Evolutionary conservation across 441 rosid species (phyloP).

Genomic region (Sinapis alba): DNA sequence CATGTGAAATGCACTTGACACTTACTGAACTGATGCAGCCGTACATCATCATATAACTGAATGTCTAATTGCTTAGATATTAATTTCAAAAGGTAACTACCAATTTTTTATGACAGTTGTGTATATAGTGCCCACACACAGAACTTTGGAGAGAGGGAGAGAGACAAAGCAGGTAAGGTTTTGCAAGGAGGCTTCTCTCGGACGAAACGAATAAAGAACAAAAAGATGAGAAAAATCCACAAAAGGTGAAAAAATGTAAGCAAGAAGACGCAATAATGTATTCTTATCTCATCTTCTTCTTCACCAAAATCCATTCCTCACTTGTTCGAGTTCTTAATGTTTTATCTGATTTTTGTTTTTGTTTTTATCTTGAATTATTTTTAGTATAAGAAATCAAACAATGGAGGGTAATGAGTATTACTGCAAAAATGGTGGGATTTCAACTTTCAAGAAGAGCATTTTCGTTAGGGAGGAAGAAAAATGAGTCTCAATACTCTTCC

Average conservation of each 20-base stretch:
- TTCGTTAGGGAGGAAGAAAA: slow-evolving; percentile 14
- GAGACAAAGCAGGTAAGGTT: slow-evolving; percentile 7
- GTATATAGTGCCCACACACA: slow-evolving; percentile 23
- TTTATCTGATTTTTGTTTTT: neutral
- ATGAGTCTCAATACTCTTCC: neutral
- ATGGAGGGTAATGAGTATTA: slow-evolving; percentile 15
- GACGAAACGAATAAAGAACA: slow-evolving; percentile 33
- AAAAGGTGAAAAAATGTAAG: slow-evolving; percentile 13
- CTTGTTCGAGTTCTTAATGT: slow-evolving; percentile 1
- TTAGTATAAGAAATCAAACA: slow-evolving; percentile 6
- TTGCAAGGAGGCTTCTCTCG: slow-evolving; percentile 30
- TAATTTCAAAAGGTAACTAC: neutral
- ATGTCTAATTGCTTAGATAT: neutral
- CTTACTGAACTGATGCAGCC: neutral
- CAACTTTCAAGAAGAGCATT: slow-evolving; percentile 8
- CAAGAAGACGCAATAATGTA: slow-evolving; percentile 17
- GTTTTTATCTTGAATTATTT: slow-evolving; percentile 1
- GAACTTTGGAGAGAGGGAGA: slow-evolving; percentile 7
- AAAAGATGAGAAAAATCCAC: slow-evolving; percentile 17
- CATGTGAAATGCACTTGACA: neutral
- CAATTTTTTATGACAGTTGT: neutral
- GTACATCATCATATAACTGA: neutral
- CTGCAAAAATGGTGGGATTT: slow-evolving; percentile 20
- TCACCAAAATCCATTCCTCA: neutral
- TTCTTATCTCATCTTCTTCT: neutral